These are phyloP conservation scores for Dipteronia dyeriana DNA, from an alignment of 345 rosid genomes.

Conservation along the genomic window DNA sequence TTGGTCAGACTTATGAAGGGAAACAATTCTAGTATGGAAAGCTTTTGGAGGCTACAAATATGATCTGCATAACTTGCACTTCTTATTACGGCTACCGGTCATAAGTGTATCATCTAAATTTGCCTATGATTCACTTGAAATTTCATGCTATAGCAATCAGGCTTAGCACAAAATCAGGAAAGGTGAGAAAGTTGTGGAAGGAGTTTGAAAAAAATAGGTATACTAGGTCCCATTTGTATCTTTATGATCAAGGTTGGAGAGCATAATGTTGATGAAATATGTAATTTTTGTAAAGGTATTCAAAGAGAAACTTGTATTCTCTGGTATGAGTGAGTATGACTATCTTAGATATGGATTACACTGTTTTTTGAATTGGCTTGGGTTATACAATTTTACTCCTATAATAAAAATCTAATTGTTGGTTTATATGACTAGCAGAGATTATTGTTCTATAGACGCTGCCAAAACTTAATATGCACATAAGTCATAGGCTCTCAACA, in stretches of 20 bases:
- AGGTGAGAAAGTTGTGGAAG: constrained; percentile 14
- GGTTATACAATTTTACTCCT: background rate
- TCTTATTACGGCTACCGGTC: background rate
- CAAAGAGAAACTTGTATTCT: background rate
- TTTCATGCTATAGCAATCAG: constrained; percentile 20
- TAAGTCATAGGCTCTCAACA: background rate
- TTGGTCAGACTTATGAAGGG: constrained; percentile 82
- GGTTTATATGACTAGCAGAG: background rate
- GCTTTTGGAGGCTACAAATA: background rate
- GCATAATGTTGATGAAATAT: constrained; percentile 11
- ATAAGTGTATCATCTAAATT: constrained; percentile 1
- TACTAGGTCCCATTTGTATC: constrained; percentile 23
- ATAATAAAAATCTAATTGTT: background rate
- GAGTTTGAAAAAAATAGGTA: constrained; percentile 11
- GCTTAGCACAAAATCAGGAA: constrained; percentile 20
- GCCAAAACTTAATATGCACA: background rate
- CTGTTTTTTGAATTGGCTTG: background rate
- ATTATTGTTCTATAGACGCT: background rate
- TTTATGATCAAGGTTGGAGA: constrained; percentile 10
- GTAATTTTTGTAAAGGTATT: constrained; percentile 6
- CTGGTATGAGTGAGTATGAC: background rate
- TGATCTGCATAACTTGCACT: background rate
- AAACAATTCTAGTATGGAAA: constrained; percentile 55
- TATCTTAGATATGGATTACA: background rate
- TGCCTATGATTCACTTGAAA: background rate